These are phyloP conservation scores for Neocatenulostroma microsporum DNA, from an alignment of 2,329 filamentous ascomycete species.

Conservation along the genomic window DNA sequence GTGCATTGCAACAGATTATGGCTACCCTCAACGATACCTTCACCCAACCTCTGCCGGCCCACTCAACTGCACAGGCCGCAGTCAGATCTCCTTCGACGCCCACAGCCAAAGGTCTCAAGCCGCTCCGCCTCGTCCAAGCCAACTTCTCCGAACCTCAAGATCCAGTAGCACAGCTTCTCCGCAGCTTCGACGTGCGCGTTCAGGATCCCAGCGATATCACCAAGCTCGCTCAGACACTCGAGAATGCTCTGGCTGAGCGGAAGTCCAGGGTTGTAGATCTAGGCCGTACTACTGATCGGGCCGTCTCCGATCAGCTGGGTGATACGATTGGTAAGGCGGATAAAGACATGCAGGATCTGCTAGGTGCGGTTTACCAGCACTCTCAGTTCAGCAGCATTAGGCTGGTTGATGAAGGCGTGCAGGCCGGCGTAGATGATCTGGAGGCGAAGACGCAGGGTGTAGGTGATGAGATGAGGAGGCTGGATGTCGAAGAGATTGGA, in stretches of 20 bases:
- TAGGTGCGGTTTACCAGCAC: conserved; percentile 33
- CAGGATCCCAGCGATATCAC: conserved; percentile 10
- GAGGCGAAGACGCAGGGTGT: conserved; percentile 32
- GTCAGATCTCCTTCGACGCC: conserved; percentile 7
- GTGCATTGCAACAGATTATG: conserved; percentile 17
- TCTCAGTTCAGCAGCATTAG: conserved; percentile 15
- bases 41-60: conserved; percentile 15
- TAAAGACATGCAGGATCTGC: conserved; percentile 29
- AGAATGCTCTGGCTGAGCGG: conserved; percentile 26
- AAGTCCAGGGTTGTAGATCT: conserved; percentile 30
- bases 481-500: conserved; percentile 25
- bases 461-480: conserved; percentile 29
- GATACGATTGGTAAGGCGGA: conserved; percentile 33
- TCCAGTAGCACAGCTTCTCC: conserved; percentile 22
- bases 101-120: conserved; percentile 22
- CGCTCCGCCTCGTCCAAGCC: conserved; percentile 24
- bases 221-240: conserved; percentile 21
- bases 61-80: background rate
- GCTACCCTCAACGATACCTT: conserved; percentile 22
- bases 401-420: conserved; percentile 17
- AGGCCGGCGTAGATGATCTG: conserved; percentile 29
- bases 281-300: conserved; percentile 25
- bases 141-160: conserved; percentile 25
- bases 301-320: conserved; percentile 28
- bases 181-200: conserved; percentile 21